These are phyloP conservation scores for Leucosporidium yakuticum DNA, from an alignment of 768 basidiomycete species.

Conservation along the genomic window DNA sequence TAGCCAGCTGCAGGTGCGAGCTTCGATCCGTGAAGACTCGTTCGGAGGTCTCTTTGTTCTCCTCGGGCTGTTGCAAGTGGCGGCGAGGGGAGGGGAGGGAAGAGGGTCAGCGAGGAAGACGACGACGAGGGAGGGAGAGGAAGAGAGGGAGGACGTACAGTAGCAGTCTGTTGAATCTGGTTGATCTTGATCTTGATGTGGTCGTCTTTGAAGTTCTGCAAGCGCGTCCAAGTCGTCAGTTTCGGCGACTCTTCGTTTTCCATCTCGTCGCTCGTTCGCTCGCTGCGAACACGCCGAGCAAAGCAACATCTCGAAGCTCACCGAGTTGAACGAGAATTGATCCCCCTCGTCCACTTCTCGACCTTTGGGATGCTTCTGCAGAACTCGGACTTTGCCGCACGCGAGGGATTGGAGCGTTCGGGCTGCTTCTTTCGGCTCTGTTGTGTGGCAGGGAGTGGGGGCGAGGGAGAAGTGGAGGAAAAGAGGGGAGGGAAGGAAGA, in stretches of 20 bases:
- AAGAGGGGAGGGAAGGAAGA: too few relatives aligned
- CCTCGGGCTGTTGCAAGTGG: constrained; percentile 82
- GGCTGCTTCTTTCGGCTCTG: constrained; percentile 67
- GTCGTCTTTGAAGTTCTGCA: constrained; percentile 62
- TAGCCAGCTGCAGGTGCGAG: constrained; percentile 81
- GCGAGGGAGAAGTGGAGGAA: neutral
- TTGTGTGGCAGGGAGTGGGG: neutral
- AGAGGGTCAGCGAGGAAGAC: neutral
- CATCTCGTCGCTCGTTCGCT: neutral
- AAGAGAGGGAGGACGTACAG: constrained; percentile 52
- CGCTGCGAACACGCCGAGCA: too few relatives aligned
- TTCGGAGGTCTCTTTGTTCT: constrained; percentile 70
- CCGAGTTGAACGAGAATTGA: constrained; percentile 70
- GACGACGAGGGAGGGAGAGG: neutral
- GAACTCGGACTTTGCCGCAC: constrained; percentile 79
- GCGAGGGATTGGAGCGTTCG: constrained; percentile 87
- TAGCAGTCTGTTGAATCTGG: constrained; percentile 88
- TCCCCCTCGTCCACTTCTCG: constrained; percentile 72
- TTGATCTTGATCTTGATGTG: constrained; percentile 81
- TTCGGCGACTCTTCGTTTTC: neutral
- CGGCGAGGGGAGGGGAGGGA: too few relatives aligned
- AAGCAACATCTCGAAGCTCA: constrained; percentile 47
- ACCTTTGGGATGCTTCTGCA: constrained; percentile 71
- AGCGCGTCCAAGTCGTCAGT: neutral
- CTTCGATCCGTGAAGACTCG: constrained; percentile 83